A percentile compares a stretch with the other conserved stretches of the same genome.
phyloP scores from a whole-genome alignment of 2,329 filamentous ascomycete genomes.

The Trichoderma simmonsii region DNA sequence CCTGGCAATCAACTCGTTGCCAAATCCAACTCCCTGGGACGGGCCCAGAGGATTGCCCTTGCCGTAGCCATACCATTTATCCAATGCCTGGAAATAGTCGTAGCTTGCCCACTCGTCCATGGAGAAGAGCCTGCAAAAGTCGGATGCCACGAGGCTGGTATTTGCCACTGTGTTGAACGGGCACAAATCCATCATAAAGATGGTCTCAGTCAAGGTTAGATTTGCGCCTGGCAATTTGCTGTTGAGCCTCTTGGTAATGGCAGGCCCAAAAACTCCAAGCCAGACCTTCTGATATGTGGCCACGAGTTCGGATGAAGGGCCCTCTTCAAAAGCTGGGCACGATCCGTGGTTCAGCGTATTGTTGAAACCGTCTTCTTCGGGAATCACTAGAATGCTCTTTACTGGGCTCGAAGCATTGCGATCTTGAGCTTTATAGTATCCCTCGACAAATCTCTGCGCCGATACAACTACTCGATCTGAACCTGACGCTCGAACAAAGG shows the following conservation, averaged over 20 bases:
- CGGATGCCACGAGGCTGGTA: slow-evolving; percentile 49
- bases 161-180: slow-evolving; percentile 77
- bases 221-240: slow-evolving; percentile 64
- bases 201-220: slow-evolving; percentile 58
- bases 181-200: slow-evolving; percentile 84
- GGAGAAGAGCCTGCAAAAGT: slow-evolving; percentile 75
- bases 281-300: slow-evolving; percentile 54
- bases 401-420: slow-evolving; percentile 42
- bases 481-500: slow-evolving; percentile 70
- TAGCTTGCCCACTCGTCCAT: slow-evolving; percentile 71
- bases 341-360: slow-evolving; percentile 77
- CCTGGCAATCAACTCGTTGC: slow-evolving; percentile 82
- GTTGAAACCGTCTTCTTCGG: slow-evolving; percentile 65
- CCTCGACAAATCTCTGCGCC: slow-evolving; percentile 70
- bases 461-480: slow-evolving; percentile 71
- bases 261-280: slow-evolving; percentile 60
- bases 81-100: slow-evolving; percentile 75
- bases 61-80: slow-evolving; percentile 82
- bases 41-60: slow-evolving; percentile 74
- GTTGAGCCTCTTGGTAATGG: slow-evolving; percentile 69
- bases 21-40: slow-evolving; percentile 82
- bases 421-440: slow-evolving; percentile 57
- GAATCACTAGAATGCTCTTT: slow-evolving; percentile 62
- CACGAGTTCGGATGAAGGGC: slow-evolving; percentile 47
- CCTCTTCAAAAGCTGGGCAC: slow-evolving; percentile 68